A percentile compares a stretch with the other conserved stretches of the same genome.
phyloP scores from a whole-genome alignment of 352 stramenopile species.

The Globisporangium alternatum region DNA sequence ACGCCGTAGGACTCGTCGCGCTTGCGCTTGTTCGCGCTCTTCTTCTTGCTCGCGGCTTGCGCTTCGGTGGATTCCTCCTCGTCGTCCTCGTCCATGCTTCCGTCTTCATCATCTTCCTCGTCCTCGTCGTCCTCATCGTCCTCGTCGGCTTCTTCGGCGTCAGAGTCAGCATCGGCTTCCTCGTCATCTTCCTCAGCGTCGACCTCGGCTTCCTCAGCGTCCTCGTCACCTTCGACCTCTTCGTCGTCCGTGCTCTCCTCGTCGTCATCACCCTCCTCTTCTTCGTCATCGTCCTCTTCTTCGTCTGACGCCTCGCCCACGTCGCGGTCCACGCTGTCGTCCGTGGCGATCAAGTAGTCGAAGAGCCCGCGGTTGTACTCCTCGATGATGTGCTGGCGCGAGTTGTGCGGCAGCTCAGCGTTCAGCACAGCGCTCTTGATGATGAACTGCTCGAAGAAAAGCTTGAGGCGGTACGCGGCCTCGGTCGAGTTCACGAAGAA shows the following conservation, averaged over 20 bases:
- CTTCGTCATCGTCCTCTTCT: slow-evolving; percentile 68
- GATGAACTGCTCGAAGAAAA: slow-evolving; percentile 99
- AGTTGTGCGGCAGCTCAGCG: slow-evolving; percentile 97
- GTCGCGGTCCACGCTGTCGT: slow-evolving; percentile 93
- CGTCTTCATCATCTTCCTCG: slow-evolving; percentile 30
- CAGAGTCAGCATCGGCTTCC: slow-evolving; percentile 62
- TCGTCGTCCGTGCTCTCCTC: slow-evolving; percentile 40
- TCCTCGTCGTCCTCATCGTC: slow-evolving; percentile 51
- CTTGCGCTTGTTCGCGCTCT: slow-evolving; percentile 48
- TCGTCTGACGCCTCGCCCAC: slow-evolving; percentile 55
- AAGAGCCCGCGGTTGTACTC: slow-evolving; percentile 96
- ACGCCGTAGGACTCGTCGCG: slow-evolving; percentile 95
- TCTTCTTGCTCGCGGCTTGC: slow-evolving; percentile 20
- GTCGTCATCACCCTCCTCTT: slow-evolving; percentile 40
- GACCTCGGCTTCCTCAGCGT: slow-evolving; percentile 37
- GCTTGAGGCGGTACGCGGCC: slow-evolving; percentile 95
- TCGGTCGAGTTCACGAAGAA: slow-evolving; percentile 99
- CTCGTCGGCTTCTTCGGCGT: slow-evolving; percentile 50
- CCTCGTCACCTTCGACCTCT: slow-evolving; percentile 41
- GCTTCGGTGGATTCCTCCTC: slow-evolving; percentile 15
- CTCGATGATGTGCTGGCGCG: slow-evolving; percentile 96
- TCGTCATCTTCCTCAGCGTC: slow-evolving; percentile 43
- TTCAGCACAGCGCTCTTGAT: slow-evolving; percentile 99
- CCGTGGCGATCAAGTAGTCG: slow-evolving; percentile 98
- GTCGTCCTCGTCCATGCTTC: slow-evolving; percentile 35